Percentiles rank a stretch among this genome's conserved stretches.
phyloP scores from a whole-genome alignment of 305 asterid species.

The Rubia tinctorum region DNA sequence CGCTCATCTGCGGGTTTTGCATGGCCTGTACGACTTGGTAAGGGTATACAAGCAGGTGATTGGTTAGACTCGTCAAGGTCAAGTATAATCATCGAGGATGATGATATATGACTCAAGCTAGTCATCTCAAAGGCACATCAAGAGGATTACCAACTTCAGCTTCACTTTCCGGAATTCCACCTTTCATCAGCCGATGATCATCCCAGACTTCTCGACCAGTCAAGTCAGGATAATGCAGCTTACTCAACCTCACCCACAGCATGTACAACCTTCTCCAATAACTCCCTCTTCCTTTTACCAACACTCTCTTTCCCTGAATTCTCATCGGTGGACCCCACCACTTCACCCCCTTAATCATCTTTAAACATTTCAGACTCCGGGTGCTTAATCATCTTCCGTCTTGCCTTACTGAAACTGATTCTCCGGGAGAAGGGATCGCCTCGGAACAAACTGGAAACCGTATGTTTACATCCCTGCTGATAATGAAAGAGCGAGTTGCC shows the following conservation, averaged over 20 bases:
- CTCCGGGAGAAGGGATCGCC: no score
- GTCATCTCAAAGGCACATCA: not conserved
- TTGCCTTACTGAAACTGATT: no score
- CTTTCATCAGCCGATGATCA: not conserved
- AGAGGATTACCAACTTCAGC: not conserved
- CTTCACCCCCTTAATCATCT: not conserved
- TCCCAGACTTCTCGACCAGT: not conserved
- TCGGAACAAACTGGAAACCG: no score
- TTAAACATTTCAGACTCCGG: no score
- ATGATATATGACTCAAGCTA: not conserved
- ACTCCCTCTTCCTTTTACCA: not conserved
- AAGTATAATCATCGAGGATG: not conserved
- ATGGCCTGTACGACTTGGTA: not conserved
- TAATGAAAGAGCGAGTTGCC: no score
- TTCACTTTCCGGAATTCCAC: not conserved
- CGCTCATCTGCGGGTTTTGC: not conserved
- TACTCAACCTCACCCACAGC: not conserved
- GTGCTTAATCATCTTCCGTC: no score
- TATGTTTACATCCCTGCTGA: no score
- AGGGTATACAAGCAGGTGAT: not conserved
- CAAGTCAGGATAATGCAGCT: not conserved
- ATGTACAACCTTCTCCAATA: not conserved
- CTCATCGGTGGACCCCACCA: not conserved
- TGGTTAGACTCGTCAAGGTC: not conserved
- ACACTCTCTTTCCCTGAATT: not conserved